These are phyloP conservation scores for Aureobasidium musti DNA, from an alignment of 2,329 filamentous ascomycete species.

Conservation along the genomic window DNA sequence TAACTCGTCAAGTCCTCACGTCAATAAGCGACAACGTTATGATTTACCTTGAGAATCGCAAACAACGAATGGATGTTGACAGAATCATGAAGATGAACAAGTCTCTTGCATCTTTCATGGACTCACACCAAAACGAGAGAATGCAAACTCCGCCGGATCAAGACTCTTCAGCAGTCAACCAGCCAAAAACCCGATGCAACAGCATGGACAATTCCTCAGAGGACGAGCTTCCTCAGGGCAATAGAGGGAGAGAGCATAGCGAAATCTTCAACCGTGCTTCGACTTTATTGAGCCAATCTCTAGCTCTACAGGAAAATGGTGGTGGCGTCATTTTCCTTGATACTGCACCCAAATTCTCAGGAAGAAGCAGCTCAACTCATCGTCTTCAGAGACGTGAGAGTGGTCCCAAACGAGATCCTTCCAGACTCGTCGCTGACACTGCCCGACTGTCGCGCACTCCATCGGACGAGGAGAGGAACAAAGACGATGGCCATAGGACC, in stretches of 20 bases:
- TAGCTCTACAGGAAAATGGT: not conserved
- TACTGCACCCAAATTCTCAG: slow-evolving; percentile 5
- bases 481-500: not conserved
- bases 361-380: not conserved
- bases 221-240: slow-evolving; percentile 10
- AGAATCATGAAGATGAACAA: slow-evolving; percentile 36
- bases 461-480: not conserved
- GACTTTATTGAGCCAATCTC: slow-evolving; percentile 4
- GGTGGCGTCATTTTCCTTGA: slow-evolving; percentile 19
- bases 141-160: not conserved
- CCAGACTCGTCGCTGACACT: not conserved
- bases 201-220: slow-evolving; percentile 16
- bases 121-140: slow-evolving; percentile 27
- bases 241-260: slow-evolving; percentile 14
- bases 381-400: not conserved
- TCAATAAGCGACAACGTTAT: slow-evolving; percentile 56
- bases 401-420: not conserved
- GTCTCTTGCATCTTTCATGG: slow-evolving; percentile 36
- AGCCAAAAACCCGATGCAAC: not conserved
- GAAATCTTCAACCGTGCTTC: slow-evolving; percentile 18
- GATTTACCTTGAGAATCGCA: slow-evolving; percentile 40
- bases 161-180: not conserved
- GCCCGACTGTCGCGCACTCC: not conserved
- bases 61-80: slow-evolving; percentile 41
- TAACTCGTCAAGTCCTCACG: slow-evolving; percentile 56